Base-by-base conservation (phyloP, 139 green algal species). In the Chlamydomonas applanata region DNA sequence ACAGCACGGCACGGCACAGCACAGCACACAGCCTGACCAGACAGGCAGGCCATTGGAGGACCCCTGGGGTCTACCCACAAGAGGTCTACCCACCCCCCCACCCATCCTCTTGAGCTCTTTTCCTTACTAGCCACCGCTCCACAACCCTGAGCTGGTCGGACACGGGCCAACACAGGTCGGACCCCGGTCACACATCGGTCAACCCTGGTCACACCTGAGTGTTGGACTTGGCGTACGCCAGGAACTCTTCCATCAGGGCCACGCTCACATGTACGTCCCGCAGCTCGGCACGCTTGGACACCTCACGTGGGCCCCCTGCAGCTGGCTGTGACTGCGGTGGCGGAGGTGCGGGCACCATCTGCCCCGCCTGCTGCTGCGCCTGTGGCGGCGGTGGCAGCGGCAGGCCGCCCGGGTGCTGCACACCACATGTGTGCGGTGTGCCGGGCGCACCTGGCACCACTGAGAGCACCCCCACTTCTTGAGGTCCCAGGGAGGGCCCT, bases 191-290 rank as follows among this genome's bases (percentile, higher is more conserved):
- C n/a, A n/a, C n/a, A n/a, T n/a, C n/a, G n/a, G n/a, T n/a, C n/a
- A n/a, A n/a, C n/a, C n/a, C 40, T 19, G 7, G 40, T 11, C 40
- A 11, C 40, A 49, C 40, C 40, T 49, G 40, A 19, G 40, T 49
- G 40, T 49, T 49, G 40, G 40, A 49, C 40, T 49, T 49, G 0
- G 83, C 86, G n/a, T 82, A 94, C 69, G 78, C 60, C 75, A 98
- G 80, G 82, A 98, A 98, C 75, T 95, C 90, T 22, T 97, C 86
- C 90, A 98, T 94, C 2, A 98, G 75, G 0, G 82, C 83, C 44
- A 90, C 73, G 24, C 86, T 93, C 25, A 98, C 78, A 73, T 97
- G 91, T 30, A 97, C 91, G 30, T 94, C 89, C 25, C 90, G 77
- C 33, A 97, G 60, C 76, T 86, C n/a, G 2, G 67, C 67, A 3